Base-by-base conservation (phyloP, 2,329 filamentous ascomycete species). In the Colletotrichum sidae region DNA sequence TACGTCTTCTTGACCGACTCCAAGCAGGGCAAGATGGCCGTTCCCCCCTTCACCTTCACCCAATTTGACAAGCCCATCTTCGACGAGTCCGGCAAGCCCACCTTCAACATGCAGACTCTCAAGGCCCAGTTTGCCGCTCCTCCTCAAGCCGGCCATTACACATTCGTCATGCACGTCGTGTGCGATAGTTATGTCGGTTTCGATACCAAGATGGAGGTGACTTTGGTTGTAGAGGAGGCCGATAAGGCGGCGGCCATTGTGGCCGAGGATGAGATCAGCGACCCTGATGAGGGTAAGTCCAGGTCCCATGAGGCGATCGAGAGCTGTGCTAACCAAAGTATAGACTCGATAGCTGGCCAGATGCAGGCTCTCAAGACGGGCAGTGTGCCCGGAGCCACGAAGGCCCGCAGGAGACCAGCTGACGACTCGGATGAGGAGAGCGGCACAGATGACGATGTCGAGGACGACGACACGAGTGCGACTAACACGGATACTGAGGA, bases 121-220 rank as follows among this genome's bases (percentile, higher is more conserved):
- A 98, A 97, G 84, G 95, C 96, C 77, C 93, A 97, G 77, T 99
- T 99, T 78, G 93, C 95, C 70, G 95, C 96, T 2, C 96, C 96
- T 47, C 94, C 95, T 33, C 92, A 97, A 76, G 88, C 93, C 6
- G 96, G 95, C 50, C 91, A 94, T 77, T 99, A 97, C 81, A 94
- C 92, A 1, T 99, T 99, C 76, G 91, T 94, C 67, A 92, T 98
- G 89, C 91, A 98, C 78, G 83, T 97, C 68, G 85, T 98, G 58
- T 97, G 94, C 75, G 96, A 99, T 79, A 94, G 92, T 74, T 99
- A 99, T 73, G 85, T 99, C 50, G 96, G 96, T 50, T 93, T 97
- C 70, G 96, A 99, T 76, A 92, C 91, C 54, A 96, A 94, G 84
- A 88, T 93, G 84, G 93, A 97, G 74, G 93, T 97, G 35, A 94